phyloP scores from a whole-genome alignment of 2,329 filamentous ascomycete genomes.

The Pseudogymnoascus sp. region DNA sequence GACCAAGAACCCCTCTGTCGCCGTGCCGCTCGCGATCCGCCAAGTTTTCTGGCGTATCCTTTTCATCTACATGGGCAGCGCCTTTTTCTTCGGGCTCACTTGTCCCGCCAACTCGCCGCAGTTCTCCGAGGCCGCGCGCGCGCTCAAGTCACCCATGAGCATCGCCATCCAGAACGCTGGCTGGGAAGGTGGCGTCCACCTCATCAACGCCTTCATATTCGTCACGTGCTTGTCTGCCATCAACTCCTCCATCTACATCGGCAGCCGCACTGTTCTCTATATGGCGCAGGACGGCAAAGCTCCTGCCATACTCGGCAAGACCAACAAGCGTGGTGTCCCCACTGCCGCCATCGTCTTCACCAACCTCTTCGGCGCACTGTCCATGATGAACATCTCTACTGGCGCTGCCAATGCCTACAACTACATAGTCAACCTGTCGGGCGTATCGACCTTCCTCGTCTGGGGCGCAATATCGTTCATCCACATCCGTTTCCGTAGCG shows the following conservation, averaged over 20 bases:
- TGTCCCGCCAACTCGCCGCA: slow-evolving; percentile 60
- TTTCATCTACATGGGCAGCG: slow-evolving; percentile 59
- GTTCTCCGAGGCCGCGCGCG: slow-evolving; percentile 53
- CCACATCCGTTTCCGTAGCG: slow-evolving; percentile 62
- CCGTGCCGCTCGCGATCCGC: slow-evolving; percentile 36
- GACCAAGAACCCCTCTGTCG: slow-evolving; percentile 39
- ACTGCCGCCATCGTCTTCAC: slow-evolving; percentile 57
- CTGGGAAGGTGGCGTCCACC: slow-evolving; percentile 63
- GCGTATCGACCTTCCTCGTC: slow-evolving; percentile 63
- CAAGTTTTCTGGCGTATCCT: slow-evolving; percentile 36
- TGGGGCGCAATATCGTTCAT: slow-evolving; percentile 64
- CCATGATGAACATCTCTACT: slow-evolving; percentile 66
- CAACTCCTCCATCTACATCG: slow-evolving; percentile 72
- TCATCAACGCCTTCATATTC: slow-evolving; percentile 72
- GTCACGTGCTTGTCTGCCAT: slow-evolving; percentile 63
- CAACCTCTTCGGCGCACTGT: slow-evolving; percentile 61
- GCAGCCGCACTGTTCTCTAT: slow-evolving; percentile 64
- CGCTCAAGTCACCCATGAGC: slow-evolving; percentile 64
- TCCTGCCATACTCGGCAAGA: slow-evolving; percentile 59
- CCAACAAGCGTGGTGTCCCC: slow-evolving; percentile 54
- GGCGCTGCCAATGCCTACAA: slow-evolving; percentile 56
- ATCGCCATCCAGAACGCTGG: slow-evolving; percentile 67
- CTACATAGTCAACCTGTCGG: slow-evolving; percentile 63
- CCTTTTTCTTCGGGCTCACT: slow-evolving; percentile 67
- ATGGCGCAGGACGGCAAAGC: slow-evolving; percentile 69